Conservation (phyloP, 768 basidiomycete genomes). For the Russula abietina region DNA sequence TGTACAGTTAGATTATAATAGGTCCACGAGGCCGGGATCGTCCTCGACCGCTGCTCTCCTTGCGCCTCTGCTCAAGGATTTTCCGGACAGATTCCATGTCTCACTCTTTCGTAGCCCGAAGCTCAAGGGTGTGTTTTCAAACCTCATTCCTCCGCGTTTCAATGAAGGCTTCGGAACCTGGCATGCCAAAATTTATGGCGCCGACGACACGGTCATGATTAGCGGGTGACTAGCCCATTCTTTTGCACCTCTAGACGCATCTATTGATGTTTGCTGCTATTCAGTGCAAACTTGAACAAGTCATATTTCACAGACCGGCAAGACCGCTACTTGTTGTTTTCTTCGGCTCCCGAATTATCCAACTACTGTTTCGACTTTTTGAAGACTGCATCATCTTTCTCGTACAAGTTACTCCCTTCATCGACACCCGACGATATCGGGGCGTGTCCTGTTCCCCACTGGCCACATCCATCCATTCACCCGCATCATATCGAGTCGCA, state of each 20-base stretch:
- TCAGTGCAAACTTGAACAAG: constrained; percentile 84
- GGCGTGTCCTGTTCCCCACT: constrained; percentile 39
- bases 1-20: constrained; percentile 75
- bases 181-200: constrained; percentile 96
- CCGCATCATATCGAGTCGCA: constrained; percentile 64
- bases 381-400: constrained; percentile 59
- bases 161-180: constrained; percentile 99
- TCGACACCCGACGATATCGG: constrained; percentile 33
- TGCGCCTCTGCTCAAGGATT: constrained; percentile 64
- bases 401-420: constrained; percentile 50
- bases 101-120: constrained; percentile 86
- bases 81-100: constrained; percentile 66
- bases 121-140: constrained; percentile 65
- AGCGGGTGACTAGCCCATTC: constrained; percentile 65
- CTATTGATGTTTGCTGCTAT: not conserved
- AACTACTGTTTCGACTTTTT: constrained; percentile 84
- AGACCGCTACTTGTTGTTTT: constrained; percentile 86
- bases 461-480: constrained; percentile 60
- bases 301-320: constrained; percentile 95
- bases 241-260: not conserved
- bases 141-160: constrained; percentile 81
- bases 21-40: constrained; percentile 68
- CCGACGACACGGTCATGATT: constrained; percentile 87
- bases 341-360: constrained; percentile 52
- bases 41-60: constrained; percentile 63